Base-by-base conservation (phyloP, 331 rosid species). In the Cydonia oblonga region DNA sequence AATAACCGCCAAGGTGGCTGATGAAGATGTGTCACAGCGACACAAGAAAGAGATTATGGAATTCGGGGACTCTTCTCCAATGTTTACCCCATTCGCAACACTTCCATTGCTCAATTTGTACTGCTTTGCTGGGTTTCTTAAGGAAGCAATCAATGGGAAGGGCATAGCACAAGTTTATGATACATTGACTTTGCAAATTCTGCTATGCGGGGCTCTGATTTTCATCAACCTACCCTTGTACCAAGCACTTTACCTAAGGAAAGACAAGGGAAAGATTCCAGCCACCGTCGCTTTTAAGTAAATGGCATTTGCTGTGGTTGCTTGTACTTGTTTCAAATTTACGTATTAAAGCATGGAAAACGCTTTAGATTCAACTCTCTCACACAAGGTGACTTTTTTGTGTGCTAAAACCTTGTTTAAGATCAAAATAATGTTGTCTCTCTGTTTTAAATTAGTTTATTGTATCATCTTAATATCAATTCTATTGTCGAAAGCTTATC, bases 21-120 rank as follows among this genome's bases (percentile, higher is more conserved):
- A 85, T 15, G 80, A 88, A 49, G 86, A 88, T 3, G 90, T 54
- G 68, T 83, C 88, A 8, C 71, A 81, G 42, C 46, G 95, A 33
- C 79, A 77, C 16, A 81, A 82, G 71, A 85, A 86, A 42, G 92
- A 89, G 54, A 68, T 86, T 2, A 88, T 87, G 85, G 97, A 92
- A 75, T 90, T 88, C 64, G 96, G 93, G 74, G 16, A 32, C 64
- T 82, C 95, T 44, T 82, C 96, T 5, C 86, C 90, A 2, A 83
- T 88, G 87, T 64, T 86, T 73, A 85, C 87, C n/a, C 6, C 81
- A 5, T 40, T 92, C 8, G 74, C 96, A 72, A 85, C 90, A 58
- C 73, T 86, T 44, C 90, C 92, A 20, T n/a, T 88, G 83, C 70
- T 85, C 63, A 84, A 88, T 70, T 44, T 90, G 60, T 80, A 46